These are phyloP conservation scores for Sanghuangporus baumii DNA, from an alignment of 1,284 basidiomycete genomes.

Conservation along the genomic window DNA sequence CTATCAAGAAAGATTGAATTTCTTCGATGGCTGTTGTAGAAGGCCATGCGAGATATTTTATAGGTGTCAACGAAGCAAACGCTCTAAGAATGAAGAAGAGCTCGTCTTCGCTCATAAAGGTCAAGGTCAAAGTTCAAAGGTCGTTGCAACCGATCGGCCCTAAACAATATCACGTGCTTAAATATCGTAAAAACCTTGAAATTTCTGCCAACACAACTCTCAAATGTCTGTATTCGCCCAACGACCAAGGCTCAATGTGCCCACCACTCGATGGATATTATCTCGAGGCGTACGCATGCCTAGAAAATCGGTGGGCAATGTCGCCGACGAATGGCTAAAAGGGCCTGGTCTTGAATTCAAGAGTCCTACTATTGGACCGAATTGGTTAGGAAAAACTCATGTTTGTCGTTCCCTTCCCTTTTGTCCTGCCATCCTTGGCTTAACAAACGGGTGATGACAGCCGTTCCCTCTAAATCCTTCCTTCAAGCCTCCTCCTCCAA, in stretches of 20 bases:
- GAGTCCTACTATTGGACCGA: conserved; percentile 4
- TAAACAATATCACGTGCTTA: conserved; percentile 9
- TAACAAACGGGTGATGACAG: conserved; percentile 30
- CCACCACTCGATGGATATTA: background rate
- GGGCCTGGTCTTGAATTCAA: conserved; percentile 9
- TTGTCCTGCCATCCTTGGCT: conserved; percentile 14
- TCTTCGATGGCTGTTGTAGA: conserved; percentile 26
- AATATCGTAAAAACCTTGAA: background rate
- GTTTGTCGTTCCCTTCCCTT: conserved; percentile 5
- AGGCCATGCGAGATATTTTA: conserved; percentile 38
- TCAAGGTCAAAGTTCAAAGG: background rate
- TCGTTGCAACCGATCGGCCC: conserved; percentile 3
- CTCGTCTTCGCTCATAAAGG: conserved; percentile 6
- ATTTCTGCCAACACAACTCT: background rate
- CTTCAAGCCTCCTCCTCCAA: conserved; percentile 71
- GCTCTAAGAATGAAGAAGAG: conserved; percentile 42
- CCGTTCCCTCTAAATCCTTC: conserved; percentile 80
- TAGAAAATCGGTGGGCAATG: conserved; percentile 2
- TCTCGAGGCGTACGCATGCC: conserved; percentile 9
- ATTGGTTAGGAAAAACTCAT: conserved; percentile 14
- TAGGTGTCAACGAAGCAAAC: conserved; percentile 50
- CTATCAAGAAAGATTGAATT: conserved; percentile 50
- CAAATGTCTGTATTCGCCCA: conserved; percentile 10
- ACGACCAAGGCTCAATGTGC: conserved; percentile 9
- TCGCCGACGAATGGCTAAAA: conserved; percentile 11